Conservation (phyloP, 83 land plant genomes). For the Diphasiastrum complanatum region DNA sequence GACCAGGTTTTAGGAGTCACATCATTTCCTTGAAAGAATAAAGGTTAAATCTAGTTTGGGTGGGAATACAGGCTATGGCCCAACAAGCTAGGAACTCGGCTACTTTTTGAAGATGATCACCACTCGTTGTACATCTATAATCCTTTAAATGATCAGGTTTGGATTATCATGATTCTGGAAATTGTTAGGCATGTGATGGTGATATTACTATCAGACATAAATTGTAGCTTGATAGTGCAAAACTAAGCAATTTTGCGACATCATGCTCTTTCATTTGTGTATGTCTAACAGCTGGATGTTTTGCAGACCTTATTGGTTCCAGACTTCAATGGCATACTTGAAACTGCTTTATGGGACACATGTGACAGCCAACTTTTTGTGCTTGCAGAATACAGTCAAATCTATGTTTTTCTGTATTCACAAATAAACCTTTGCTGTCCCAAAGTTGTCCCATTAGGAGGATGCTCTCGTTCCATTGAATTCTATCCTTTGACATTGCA, state of each 20-base stretch:
- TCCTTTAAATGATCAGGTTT: slow-evolving; percentile 21
- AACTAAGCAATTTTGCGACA: neutral
- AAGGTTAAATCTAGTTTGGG: too few relatives aligned
- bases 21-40: too few relatives aligned
- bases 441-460: slow-evolving; percentile 4
- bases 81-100: slow-evolving; percentile 13
- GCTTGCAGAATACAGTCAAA: slow-evolving; percentile 8
- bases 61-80: slow-evolving; percentile 18
- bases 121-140: slow-evolving; percentile 1
- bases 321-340: slow-evolving; percentile 7
- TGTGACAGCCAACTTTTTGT: slow-evolving; percentile 14
- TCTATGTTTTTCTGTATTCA: slow-evolving; percentile 17
- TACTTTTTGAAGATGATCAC: slow-evolving; percentile 22
- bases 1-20: too few relatives aligned
- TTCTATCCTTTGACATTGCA: slow-evolving; percentile 14
- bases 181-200: neutral
- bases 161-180: neutral
- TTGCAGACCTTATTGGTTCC: slow-evolving; percentile 2
- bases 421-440: slow-evolving; percentile 14
- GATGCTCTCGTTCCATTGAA: slow-evolving; percentile 10
- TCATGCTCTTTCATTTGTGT: neutral
- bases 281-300: neutral
- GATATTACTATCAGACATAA: neutral
- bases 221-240: neutral
- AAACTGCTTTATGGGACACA: slow-evolving; percentile 15